Evolutionary conservation across 192 early-diverging fungal species (phyloP).

Genomic region (Podila epigama): DNA sequence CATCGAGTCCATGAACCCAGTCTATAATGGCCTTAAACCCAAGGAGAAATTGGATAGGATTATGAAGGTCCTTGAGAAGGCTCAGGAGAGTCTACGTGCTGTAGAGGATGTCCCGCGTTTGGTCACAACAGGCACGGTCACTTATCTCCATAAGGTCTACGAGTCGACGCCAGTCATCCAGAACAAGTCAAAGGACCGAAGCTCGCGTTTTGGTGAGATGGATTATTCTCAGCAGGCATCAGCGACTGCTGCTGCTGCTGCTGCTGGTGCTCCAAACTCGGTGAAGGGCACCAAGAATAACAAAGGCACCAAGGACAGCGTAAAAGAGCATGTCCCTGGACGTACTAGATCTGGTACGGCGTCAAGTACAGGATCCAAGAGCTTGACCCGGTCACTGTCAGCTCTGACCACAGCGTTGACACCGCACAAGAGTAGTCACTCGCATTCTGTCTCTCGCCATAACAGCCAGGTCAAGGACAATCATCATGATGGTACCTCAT

Average conservation of each 20-base stretch:
- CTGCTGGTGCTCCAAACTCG: too few species aligned
- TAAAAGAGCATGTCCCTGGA: not conserved
- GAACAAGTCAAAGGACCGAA: conserved; percentile 9
- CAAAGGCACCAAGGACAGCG: not conserved
- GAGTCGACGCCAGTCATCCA: conserved; percentile 36
- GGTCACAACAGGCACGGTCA: conserved; percentile 43
- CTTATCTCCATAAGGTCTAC: conserved; percentile 50
- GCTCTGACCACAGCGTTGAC: conserved; percentile 14
- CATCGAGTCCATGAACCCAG: conserved; percentile 36
- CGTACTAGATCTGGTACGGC: conserved; percentile 4
- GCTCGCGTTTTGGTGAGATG: not conserved
- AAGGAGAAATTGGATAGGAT: conserved; percentile 35
- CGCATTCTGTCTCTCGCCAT: not conserved
- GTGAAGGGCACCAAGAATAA: too few species aligned
- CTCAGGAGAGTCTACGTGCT: conserved; percentile 22
- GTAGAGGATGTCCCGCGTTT: conserved; percentile 34
- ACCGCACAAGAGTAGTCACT: not conserved
- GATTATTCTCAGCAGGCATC: not conserved
- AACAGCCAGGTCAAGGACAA: not conserved
- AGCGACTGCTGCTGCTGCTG: too few species aligned
- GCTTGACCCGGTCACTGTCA: conserved; percentile 16
- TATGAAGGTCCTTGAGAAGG: conserved; percentile 29
- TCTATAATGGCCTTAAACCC: conserved; percentile 23
- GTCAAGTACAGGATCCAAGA: not conserved
- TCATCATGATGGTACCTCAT: not conserved